Conservation (phyloP, 768 basidiomycete species). For the Tricholoma matsutake region DNA sequence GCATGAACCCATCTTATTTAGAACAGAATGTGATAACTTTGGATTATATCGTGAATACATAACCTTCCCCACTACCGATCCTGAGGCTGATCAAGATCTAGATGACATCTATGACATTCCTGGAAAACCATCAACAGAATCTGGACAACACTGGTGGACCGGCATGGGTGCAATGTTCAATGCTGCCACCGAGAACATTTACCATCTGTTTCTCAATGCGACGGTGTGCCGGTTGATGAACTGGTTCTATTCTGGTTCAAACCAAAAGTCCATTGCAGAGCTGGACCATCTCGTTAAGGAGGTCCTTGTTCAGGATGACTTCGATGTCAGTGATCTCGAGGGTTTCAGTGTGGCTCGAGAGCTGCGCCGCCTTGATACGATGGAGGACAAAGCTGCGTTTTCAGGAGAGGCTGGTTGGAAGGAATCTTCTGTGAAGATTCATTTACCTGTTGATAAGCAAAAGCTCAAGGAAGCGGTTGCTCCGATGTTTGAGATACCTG, state of each 20-base stretch:
- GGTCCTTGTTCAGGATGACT: too few species aligned
- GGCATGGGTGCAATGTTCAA: not conserved
- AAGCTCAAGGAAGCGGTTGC: not conserved
- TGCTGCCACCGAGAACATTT: not conserved
- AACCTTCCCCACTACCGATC: slow-evolving; percentile 3
- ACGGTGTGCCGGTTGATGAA: not conserved
- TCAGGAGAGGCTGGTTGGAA: not conserved
- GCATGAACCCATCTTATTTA: slow-evolving; percentile 1
- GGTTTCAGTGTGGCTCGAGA: slow-evolving; percentile 2
- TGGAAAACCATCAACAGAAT: not conserved
- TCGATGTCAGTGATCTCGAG: not conserved
- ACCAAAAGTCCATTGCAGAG: too few species aligned
- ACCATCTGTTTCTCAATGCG: not conserved
- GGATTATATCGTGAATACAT: slow-evolving; percentile 22
- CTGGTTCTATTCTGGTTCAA: slow-evolving; percentile 1
- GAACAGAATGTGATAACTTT: slow-evolving; percentile 17
- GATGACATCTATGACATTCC: slow-evolving; percentile 15
- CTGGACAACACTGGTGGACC: not conserved
- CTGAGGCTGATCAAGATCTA: slow-evolving; percentile 14
- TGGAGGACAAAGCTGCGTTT: not conserved
- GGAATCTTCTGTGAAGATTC: slow-evolving; percentile 2
- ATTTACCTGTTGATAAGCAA: not conserved
- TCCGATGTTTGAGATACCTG: not conserved
- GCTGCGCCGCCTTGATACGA: not conserved
- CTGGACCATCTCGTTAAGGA: too few species aligned